Conservation (phyloP, 495 filamentous ascomycete genomes). For the Podospora tetraspora region DNA sequence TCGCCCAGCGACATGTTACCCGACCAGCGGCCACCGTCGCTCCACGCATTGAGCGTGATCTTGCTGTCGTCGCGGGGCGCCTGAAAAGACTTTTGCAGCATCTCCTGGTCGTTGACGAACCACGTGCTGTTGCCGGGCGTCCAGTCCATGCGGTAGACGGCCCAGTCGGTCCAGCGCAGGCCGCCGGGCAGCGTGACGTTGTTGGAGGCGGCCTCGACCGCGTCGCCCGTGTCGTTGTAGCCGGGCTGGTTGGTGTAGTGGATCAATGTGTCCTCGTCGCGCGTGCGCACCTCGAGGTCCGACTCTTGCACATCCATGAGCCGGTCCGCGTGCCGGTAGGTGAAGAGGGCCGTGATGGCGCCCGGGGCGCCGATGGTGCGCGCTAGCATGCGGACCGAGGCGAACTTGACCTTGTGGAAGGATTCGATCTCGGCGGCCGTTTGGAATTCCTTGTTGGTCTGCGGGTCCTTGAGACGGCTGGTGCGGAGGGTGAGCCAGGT, state of each 20-base stretch:
- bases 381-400: constrained; percentile 58
- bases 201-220: constrained; percentile 39
- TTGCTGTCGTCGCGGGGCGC: constrained; percentile 55
- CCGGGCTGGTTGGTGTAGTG: constrained; percentile 74
- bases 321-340: constrained; percentile 41
- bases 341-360: constrained; percentile 68
- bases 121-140: constrained; percentile 53
- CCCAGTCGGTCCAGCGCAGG: constrained; percentile 60
- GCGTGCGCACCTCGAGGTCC: constrained; percentile 71
- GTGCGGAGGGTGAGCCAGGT: constrained; percentile 62
- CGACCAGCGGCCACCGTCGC: constrained; percentile 66
- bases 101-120: constrained; percentile 57
- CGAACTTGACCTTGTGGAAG: constrained; percentile 46
- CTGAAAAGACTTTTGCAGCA: constrained; percentile 56
- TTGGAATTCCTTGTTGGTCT: constrained; percentile 42
- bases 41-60: constrained; percentile 70
- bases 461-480: constrained; percentile 35
- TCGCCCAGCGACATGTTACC: constrained; percentile 61
- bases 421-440: constrained; percentile 62
- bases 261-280: constrained; percentile 48
- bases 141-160: constrained; percentile 72
- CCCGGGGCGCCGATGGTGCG: constrained; percentile 50
- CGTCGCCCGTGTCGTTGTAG: constrained; percentile 39
- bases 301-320: constrained; percentile 57
- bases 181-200: constrained; percentile 43